Evolutionary conservation across 495 filamentous ascomycete species (phyloP).

Genomic region (Geoglossum glabrum): DNA sequence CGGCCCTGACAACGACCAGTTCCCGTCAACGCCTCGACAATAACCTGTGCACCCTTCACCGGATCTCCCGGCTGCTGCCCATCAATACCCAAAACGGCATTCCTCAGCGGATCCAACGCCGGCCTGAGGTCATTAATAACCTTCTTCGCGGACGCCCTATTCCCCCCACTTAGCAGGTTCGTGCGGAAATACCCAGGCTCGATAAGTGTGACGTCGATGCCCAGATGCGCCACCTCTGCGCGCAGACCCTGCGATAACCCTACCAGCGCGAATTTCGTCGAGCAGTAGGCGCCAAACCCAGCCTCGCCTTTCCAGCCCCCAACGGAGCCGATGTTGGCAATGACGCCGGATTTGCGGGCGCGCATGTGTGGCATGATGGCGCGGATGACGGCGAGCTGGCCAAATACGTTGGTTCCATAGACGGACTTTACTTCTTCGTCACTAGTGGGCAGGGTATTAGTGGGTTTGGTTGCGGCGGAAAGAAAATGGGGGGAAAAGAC

Average conservation of each 20-base stretch:
- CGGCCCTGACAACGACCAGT: too few species aligned
- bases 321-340: conserved; percentile 25
- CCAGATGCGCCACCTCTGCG: conserved; percentile 14
- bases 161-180: not conserved
- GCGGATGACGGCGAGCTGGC: conserved; percentile 22
- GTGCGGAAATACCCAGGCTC: conserved; percentile 23
- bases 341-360: conserved; percentile 15
- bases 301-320: too few species aligned
- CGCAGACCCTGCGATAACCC: conserved; percentile 15
- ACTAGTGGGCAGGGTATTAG: conserved; percentile 9
- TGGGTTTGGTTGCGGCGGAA: conserved; percentile 19
- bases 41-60: conserved; percentile 22
- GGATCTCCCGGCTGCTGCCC: conserved; percentile 25
- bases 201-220: conserved; percentile 18
- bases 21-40: conserved; percentile 19
- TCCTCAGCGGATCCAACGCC: not conserved
- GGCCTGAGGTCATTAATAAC: not conserved
- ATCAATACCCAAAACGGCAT: conserved; percentile 11
- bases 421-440: conserved; percentile 19
- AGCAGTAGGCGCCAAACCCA: conserved; percentile 13
- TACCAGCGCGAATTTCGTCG: conserved; percentile 20
- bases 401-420: conserved; percentile 31
- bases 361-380: conserved; percentile 26
- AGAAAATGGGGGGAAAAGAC: too few species aligned
- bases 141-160: not conserved